Base-by-base conservation (phyloP, 768 basidiomycete species). In the Psilocybe cyanescens region DNA sequence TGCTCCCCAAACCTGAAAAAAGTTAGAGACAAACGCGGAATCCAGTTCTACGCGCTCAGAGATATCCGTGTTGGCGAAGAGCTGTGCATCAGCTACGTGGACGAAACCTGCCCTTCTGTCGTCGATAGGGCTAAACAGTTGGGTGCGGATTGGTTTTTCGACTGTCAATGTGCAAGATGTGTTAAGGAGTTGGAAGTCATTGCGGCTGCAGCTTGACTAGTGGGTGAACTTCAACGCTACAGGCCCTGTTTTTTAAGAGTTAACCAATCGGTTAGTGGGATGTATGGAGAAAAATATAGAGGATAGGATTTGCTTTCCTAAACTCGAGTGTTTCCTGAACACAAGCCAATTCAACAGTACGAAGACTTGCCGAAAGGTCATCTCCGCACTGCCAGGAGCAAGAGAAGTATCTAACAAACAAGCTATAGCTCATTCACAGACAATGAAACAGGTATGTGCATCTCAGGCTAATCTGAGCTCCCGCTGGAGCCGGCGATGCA, bases 131-230 rank as follows among this genome's bases (percentile, higher is more conserved):
- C 72, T 57, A 65, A 69, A 44, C 77, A 80, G 55, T 69, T 87
- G 48, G 70, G 73, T 30, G 74, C 75, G 44, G 82, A 81, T 11
- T 87, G 86, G 86, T 87, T 83, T 67, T 88, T 88, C 61, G 74
- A 72, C 1, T 87, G 86, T 68, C 69, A 64, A 9, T 87, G 86
- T 67, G 62, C 70, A 28, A 77, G 80, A 35, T 88, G 86, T 70
- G 30, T 61, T 28, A 64, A 58, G 47, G 77, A 78, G 72, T 53
- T 70, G 56, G 50, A 44, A 44, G 41, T 5, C 11, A 12, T 44
- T 14, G 47, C 11, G 30, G 37, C 17, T 58, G 29, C 51, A 37
- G 35, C 29, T 11, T 39, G 30, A 45, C 16, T 61, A 8, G 24
- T 54, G 24, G 8, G 24, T 16, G 48, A 30, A 37, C 49, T n/a